These are phyloP conservation scores for Fusarium tricinctum DNA, from an alignment of 2,329 filamentous ascomycete genomes.

Conservation along the genomic window DNA sequence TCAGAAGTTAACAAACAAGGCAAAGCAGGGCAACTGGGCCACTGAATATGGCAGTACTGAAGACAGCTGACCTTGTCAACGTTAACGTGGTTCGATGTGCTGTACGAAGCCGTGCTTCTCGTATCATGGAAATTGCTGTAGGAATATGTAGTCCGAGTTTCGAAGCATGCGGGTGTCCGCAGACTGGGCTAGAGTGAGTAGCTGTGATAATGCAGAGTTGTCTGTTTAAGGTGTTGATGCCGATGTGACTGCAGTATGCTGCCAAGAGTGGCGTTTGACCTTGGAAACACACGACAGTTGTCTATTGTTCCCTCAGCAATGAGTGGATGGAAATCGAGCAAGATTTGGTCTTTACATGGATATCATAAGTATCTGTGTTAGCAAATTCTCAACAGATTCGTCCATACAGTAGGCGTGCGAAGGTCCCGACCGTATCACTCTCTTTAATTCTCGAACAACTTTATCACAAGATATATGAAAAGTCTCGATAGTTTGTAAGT, in stretches of 20 bases:
- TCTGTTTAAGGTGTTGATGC: slow-evolving; percentile 19
- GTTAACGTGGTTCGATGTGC: background rate
- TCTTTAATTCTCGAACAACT: no score
- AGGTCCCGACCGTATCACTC: no score
- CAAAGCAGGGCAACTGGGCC: background rate
- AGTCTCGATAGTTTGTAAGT: no score
- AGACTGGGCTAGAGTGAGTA: slow-evolving; percentile 9
- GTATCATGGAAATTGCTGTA: slow-evolving; percentile 15
- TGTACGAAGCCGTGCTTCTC: slow-evolving; percentile 21
- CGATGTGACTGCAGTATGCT: background rate
- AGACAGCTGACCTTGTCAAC: slow-evolving; percentile 1
- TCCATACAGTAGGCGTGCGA: background rate
- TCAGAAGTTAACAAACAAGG: background rate
- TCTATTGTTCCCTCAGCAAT: background rate
- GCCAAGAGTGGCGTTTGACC: background rate
- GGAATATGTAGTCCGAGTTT: slow-evolving; percentile 11
- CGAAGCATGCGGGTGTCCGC: slow-evolving; percentile 34
- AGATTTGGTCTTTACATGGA: background rate
- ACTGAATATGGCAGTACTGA: slow-evolving; percentile 3
- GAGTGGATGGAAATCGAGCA: background rate
- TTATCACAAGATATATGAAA: no score
- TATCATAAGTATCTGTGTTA: no score
- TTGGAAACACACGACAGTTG: background rate
- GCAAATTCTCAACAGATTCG: background rate
- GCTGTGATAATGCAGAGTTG: slow-evolving; percentile 7